Base-by-base conservation (phyloP, 2,329 filamentous ascomycete species). In the Anthostomella pinea region DNA sequence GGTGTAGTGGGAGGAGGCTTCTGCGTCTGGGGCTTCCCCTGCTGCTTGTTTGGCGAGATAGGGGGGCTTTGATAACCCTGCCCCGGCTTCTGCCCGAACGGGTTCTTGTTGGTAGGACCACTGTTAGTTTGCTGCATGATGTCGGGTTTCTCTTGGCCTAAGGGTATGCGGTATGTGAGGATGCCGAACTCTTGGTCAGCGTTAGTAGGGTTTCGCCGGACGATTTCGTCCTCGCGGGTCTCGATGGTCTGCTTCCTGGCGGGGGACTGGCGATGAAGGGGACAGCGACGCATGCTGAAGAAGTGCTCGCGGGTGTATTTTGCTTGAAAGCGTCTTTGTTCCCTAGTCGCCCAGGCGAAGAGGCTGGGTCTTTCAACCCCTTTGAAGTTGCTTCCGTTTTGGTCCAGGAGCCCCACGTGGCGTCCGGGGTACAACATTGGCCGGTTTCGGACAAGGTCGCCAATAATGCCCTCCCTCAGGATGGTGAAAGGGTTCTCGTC, bases 201-300 rank as follows among this genome's bases (percentile, higher is more conserved):
- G 22, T 37, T 9, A 18, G 46, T 41, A 13, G 60, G 58, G 24
- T 66, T 54, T 40, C 44, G 30, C 21, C 35, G 48, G 10, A 35
- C 19, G 25, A 58, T 47, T 30, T 64, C 45, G 39, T 63, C 53
- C 23, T 32, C 38, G n/a, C 63, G 58, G 4, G 29, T 31, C 2
- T 14, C 30, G 36, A 70, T 62, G 13, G 45, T 33, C 9, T 50
- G 38, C 33, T 58, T 57, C n/a, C 44, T 53, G 15, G 51, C 46
- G 16, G 52, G 33, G 6, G 41, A 54, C 45, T 72, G 67, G 34
- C 67, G 50, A 17, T 64, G 48, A 14, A 67, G 27, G 22, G 72
- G 72, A 72, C 73, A 77, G 24, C 70, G 64, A 48, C 68, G 59
- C 28, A 76, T 53, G 43, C 58, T 53, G 56, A 72, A 76, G 51